Conservation (phyloP, 257 asterid genomes). For the Nicotiana otophora region DNA sequence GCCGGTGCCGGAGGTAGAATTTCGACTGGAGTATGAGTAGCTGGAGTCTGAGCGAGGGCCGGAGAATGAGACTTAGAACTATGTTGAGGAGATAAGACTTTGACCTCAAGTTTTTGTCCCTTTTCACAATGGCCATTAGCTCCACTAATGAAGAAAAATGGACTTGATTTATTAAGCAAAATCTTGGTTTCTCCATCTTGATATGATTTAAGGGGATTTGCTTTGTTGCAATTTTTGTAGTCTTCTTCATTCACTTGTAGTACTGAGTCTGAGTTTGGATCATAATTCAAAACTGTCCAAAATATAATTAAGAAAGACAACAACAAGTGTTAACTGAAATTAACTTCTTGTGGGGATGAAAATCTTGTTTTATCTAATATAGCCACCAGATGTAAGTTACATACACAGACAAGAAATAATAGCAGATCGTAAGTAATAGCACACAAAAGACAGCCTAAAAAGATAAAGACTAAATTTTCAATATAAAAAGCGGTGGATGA, state of each 20-base stretch:
- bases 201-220: constrained; percentile 34
- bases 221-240: constrained; percentile 41
- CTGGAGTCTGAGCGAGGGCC: not conserved
- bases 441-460: no score
- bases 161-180: constrained; percentile 36
- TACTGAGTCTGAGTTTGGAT: constrained; percentile 39
- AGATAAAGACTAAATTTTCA: no score
- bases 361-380: not conserved
- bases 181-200: constrained; percentile 40
- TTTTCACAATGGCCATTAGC: constrained; percentile 52
- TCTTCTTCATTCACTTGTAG: constrained; percentile 37
- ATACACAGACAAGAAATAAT: no score
- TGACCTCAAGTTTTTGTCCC: constrained; percentile 45
- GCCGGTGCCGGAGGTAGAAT: constrained; percentile 30
- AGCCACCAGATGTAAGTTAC: no score
- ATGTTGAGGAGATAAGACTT: constrained; percentile 37
- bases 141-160: constrained; percentile 63
- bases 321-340: not conserved
- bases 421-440: no score
- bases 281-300: constrained; percentile 47
- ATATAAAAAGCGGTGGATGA: no score
- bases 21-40: not conserved
- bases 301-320: not conserved
- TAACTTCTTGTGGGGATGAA: not conserved
- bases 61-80: constrained; percentile 3